phyloP scores from a whole-genome alignment of 1,139 yeast genomes.

The Debaryomyces fabryi region DNA sequence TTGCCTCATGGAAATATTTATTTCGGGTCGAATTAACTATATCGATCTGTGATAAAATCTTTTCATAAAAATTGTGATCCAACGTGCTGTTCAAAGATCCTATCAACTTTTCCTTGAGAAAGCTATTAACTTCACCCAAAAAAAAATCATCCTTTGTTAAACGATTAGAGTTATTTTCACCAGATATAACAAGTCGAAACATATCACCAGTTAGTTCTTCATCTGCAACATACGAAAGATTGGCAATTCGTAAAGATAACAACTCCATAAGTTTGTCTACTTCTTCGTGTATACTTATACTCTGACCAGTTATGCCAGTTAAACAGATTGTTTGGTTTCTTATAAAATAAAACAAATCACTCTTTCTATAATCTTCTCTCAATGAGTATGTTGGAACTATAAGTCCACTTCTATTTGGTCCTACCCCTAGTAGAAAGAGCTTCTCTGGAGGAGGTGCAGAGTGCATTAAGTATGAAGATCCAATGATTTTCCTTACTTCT shows the following conservation, averaged over 20 bases:
- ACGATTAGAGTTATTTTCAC: background rate
- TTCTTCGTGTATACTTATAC: slow-evolving; percentile 1
- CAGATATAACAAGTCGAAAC: slow-evolving; percentile 6
- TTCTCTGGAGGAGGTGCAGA: slow-evolving; percentile 19
- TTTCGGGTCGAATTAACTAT: background rate
- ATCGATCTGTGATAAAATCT: slow-evolving; percentile 4
- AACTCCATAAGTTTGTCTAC: background rate
- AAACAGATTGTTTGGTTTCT: background rate
- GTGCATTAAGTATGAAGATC: slow-evolving; percentile 16
- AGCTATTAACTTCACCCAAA: slow-evolving; percentile 4
- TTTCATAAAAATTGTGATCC: slow-evolving; percentile 16
- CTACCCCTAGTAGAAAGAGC: slow-evolving; percentile 19
- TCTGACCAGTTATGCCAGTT: background rate
- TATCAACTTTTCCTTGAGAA: slow-evolving; percentile 10
- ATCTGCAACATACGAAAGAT: slow-evolving; percentile 5
- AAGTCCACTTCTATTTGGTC: slow-evolving; percentile 10
- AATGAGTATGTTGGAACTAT: slow-evolving; percentile 10
- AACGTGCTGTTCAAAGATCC: slow-evolving; percentile 22
- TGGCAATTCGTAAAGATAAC: background rate
- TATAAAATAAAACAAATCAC: slow-evolving; percentile 7
- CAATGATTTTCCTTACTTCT: slow-evolving; percentile 15
- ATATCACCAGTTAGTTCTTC: slow-evolving; percentile 8
- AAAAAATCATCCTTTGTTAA: slow-evolving; percentile 13
- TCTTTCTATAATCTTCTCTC: background rate
- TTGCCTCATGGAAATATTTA: slow-evolving; percentile 27